These are phyloP conservation scores for Penicillium sp. DNA, from an alignment of 2,329 filamentous ascomycete genomes.

Conservation along the genomic window DNA sequence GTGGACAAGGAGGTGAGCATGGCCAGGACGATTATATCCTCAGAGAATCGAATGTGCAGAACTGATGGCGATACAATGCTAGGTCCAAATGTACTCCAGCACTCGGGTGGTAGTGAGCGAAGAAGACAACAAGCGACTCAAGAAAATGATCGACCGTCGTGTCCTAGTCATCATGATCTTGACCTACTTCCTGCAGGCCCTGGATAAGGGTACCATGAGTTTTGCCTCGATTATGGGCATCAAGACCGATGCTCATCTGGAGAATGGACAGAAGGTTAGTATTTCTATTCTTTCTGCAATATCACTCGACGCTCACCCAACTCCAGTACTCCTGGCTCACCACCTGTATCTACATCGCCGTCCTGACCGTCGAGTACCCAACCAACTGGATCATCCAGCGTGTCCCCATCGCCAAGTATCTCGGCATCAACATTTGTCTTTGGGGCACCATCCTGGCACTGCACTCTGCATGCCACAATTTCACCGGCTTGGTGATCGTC, in stretches of 20 bases:
- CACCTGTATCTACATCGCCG: slow-evolving; percentile 73
- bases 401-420: slow-evolving; percentile 68
- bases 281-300: not conserved
- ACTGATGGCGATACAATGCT: not conserved
- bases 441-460: slow-evolving; percentile 65
- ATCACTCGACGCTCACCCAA: not conserved
- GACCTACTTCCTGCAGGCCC: slow-evolving; percentile 69
- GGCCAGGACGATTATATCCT: not conserved
- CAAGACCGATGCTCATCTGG: slow-evolving; percentile 51
- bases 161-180: slow-evolving; percentile 71
- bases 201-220: slow-evolving; percentile 47
- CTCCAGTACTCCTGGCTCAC: slow-evolving; percentile 69
- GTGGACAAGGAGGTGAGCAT: slow-evolving; percentile 63
- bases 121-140: slow-evolving; percentile 63
- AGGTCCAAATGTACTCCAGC: slow-evolving; percentile 67
- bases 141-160: slow-evolving; percentile 66
- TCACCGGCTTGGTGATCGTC: slow-evolving; percentile 60
- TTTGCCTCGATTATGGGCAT: slow-evolving; percentile 48
- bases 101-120: slow-evolving; percentile 56
- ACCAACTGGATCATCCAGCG: slow-evolving; percentile 67
- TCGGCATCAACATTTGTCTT: slow-evolving; percentile 63
- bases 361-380: slow-evolving; percentile 71
- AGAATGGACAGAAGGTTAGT: slow-evolving; percentile 36
- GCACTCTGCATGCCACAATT: slow-evolving; percentile 64
- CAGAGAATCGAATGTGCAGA: not conserved